Evolutionary conservation across 139 green algal species (phyloP), one percentile per base, ranked within the genome.

Genomic region (Axilococcus clingmanii): DNA sequence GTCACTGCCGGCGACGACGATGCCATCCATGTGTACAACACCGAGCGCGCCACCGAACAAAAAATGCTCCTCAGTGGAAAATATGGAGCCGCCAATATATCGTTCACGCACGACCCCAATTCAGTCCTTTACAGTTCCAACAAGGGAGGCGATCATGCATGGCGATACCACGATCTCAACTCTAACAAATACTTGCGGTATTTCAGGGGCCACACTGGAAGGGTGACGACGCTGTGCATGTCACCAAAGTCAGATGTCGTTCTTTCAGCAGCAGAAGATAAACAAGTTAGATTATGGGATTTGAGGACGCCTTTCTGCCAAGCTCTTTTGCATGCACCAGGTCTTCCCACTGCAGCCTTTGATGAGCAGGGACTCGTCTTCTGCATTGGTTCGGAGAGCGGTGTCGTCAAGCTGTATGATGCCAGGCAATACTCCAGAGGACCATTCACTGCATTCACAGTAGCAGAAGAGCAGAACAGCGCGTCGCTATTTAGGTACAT

Each of bases 341-440:
- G 69, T 32, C 66, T 74, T 34, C 74, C 78, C 23, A 75, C 63
- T 28, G 75, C 69, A 4, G 66, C 74, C 23, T 86, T 78, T 40
- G 83, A 89, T 48, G 71, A 86, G 53, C 84, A 93, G 64, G 88
- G 88, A 2, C 71, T 94, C 7, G 81, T 96, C n/a, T 93, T 96
- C 61, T 81, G 67, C 7, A 82, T 95, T 31, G 85, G 71, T 1
- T 69, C 73, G 1, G 74, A 86, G 25, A 69, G 57, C 5, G 82
- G 84, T 7, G 51, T 89, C 15, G 57, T 94, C 12, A 86, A 88
- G 67, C 72, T 96, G 38, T 95, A 91, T 63, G 88, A 95, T 50
- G 65, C 76, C 3, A 57, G 71, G 15, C 76, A 74, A 17, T 94
- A 89, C 48, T 65, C 76, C 17, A 59, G 81, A 30, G 87, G 87